phyloP scores from a whole-genome alignment of 1,284 basidiomycete species.

The Porphyrellus sp. region DNA sequence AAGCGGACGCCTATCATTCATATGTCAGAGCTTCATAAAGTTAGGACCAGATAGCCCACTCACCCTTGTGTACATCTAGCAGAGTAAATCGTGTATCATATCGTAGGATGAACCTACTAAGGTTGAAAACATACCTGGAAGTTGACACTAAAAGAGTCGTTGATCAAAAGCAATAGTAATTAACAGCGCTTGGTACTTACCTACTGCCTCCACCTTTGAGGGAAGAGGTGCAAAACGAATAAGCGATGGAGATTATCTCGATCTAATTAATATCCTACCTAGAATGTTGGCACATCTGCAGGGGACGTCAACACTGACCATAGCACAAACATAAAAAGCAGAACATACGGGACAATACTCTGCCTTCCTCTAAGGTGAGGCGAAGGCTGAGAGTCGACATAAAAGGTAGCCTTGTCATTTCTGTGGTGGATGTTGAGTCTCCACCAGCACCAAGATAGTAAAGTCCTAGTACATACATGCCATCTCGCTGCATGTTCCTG shows the following conservation, averaged over 20 bases:
- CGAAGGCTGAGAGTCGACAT: slow-evolving; percentile 57
- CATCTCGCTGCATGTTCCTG: slow-evolving; percentile 66
- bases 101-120: neutral
- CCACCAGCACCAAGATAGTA: neutral
- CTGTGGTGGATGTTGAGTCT: slow-evolving; percentile 33
- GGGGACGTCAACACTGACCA: slow-evolving; percentile 2
- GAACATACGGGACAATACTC: slow-evolving; percentile 62
- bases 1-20: slow-evolving; percentile 52
- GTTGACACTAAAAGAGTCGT: slow-evolving; percentile 51
- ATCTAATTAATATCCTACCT: slow-evolving; percentile 36
- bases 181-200: slow-evolving; percentile 28
- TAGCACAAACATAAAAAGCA: neutral
- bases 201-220: slow-evolving; percentile 51
- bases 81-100: neutral
- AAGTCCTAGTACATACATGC: slow-evolving; percentile 48
- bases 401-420: slow-evolving; percentile 73
- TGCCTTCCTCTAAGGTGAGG: slow-evolving; percentile 58
- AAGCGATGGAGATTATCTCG: neutral
- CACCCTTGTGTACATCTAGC: slow-evolving; percentile 61
- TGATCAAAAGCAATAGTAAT: slow-evolving; percentile 1
- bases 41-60: slow-evolving; percentile 17
- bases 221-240: neutral
- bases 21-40: neutral
- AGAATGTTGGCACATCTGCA: slow-evolving; percentile 64
- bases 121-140: slow-evolving; percentile 44